A percentile compares a stretch with the other conserved stretches of the same genome.
These are phyloP conservation scores for Aspergillus alliaceus DNA, from an alignment of 2,329 filamentous ascomycete species.

Conservation along the genomic window DNA sequence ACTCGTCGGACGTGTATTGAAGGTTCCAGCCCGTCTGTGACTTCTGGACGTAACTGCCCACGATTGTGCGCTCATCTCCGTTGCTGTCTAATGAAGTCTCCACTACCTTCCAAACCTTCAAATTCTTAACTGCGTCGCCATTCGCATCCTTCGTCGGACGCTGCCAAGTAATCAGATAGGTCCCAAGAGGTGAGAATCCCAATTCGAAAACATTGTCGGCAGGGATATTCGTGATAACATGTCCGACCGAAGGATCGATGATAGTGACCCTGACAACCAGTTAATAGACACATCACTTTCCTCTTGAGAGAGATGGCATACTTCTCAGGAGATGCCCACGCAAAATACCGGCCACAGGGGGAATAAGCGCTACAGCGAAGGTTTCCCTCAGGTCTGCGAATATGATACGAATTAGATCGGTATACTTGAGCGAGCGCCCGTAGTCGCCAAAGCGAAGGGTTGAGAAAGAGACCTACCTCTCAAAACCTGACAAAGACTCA, in stretches of 20 bases:
- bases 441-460: neutral
- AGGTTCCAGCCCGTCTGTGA: slow-evolving; percentile 94
- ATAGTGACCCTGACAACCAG: slow-evolving; percentile 67
- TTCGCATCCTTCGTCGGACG: slow-evolving; percentile 87
- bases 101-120: slow-evolving; percentile 91
- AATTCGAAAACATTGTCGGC: slow-evolving; percentile 89
- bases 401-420: slow-evolving; percentile 13
- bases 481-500: slow-evolving; percentile 77
- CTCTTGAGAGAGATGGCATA: slow-evolving; percentile 33
- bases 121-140: slow-evolving; percentile 90
- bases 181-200: slow-evolving; percentile 88
- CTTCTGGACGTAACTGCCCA: slow-evolving; percentile 94
- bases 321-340: slow-evolving; percentile 84
- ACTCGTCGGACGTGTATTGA: slow-evolving; percentile 92
- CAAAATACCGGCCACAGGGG: slow-evolving; percentile 92
- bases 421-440: neutral
- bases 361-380: slow-evolving; percentile 95
- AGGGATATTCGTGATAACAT: slow-evolving; percentile 71
- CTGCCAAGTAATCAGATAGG: slow-evolving; percentile 96
- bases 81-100: slow-evolving; percentile 58
- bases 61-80: slow-evolving; percentile 64
- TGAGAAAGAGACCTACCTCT: slow-evolving; percentile 42
- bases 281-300: slow-evolving; percentile 10
- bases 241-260: slow-evolving; percentile 75
- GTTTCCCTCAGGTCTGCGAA: slow-evolving; percentile 79